Percentiles rank a stretch among this genome's conserved stretches.
Conservation (phyloP, 371 early-diverging fungal species). For the Actinomortierella ambigua region DNA sequence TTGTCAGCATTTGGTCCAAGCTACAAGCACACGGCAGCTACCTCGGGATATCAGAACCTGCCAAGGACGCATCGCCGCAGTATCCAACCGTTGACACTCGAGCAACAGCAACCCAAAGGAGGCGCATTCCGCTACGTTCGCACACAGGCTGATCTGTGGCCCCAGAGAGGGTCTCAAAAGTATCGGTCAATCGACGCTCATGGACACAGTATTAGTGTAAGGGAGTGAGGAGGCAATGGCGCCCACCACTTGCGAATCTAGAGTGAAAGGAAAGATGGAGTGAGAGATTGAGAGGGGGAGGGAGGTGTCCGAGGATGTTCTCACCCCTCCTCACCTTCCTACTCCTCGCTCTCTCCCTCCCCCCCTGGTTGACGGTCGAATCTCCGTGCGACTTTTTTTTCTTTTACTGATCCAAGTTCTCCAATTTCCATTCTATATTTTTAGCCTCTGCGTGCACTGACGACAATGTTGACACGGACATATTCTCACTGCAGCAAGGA, state of each 20-base stretch:
- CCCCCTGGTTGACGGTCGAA: neutral
- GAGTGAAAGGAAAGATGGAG: too few relatives aligned
- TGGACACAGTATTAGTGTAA: constrained; percentile 44
- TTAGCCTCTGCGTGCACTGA: constrained; percentile 58
- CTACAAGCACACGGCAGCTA: constrained; percentile 22
- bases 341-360: neutral
- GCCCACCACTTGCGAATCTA: too few relatives aligned
- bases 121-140: constrained; percentile 43
- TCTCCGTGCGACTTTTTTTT: neutral
- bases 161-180: constrained; percentile 47
- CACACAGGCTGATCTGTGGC: constrained; percentile 45
- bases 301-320: too few relatives aligned
- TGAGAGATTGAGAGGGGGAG: too few relatives aligned
- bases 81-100: constrained; percentile 42
- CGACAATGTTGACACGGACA: constrained; percentile 67
- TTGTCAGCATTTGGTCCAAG: constrained; percentile 8
- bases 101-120: constrained; percentile 43
- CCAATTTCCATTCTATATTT: constrained; percentile 1
- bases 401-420: constrained; percentile 1
- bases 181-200: constrained; percentile 44
- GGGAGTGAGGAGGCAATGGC: neutral
- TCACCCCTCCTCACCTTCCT: too few relatives aligned
- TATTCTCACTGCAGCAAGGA: constrained; percentile 75
- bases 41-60: constrained; percentile 7
- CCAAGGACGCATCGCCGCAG: constrained; percentile 41